phyloP scores from a whole-genome alignment of 768 basidiomycete genomes.

The Hydnum rufescens region DNA sequence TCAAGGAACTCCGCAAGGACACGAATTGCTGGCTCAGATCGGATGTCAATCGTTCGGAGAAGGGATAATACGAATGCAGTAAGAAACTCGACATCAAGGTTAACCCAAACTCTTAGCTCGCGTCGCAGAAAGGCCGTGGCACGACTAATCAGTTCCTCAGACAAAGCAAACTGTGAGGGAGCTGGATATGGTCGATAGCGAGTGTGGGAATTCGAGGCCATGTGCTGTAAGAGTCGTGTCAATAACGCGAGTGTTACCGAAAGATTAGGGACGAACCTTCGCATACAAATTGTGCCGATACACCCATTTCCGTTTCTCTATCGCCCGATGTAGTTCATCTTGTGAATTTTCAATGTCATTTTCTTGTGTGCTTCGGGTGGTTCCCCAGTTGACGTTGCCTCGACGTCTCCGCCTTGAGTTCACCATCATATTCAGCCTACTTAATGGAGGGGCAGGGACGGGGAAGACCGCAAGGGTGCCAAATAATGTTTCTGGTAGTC shows the following conservation, averaged over 20 bases:
- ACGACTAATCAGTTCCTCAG: slow-evolving; percentile 50
- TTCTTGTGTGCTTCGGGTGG: slow-evolving; percentile 21
- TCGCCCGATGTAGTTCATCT: slow-evolving; percentile 57
- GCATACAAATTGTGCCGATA: slow-evolving; percentile 66
- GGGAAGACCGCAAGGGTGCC: slow-evolving; percentile 29
- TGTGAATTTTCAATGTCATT: slow-evolving; percentile 19
- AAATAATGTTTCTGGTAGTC: slow-evolving; percentile 73
- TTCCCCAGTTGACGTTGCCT: slow-evolving; percentile 15
- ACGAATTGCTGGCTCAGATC: slow-evolving; percentile 58
- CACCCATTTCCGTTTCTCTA: slow-evolving; percentile 56
- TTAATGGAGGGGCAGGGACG: slow-evolving; percentile 6
- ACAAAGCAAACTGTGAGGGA: slow-evolving; percentile 62
- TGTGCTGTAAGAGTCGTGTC: slow-evolving; percentile 36
- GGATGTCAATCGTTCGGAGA: slow-evolving; percentile 85
- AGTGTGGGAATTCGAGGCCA: slow-evolving; percentile 72
- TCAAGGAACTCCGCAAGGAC: slow-evolving; percentile 74
- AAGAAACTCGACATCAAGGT: slow-evolving; percentile 87
- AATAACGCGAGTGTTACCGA: not conserved
- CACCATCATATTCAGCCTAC: slow-evolving; percentile 11
- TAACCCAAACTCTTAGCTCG: slow-evolving; percentile 73
- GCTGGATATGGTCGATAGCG: slow-evolving; percentile 82
- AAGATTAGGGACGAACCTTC: slow-evolving; percentile 36
- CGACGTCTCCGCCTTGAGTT: slow-evolving; percentile 6
- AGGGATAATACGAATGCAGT: slow-evolving; percentile 75
- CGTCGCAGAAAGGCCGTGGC: slow-evolving; percentile 67